Evolutionary conservation across 192 early-diverging fungal genomes (phyloP), one percentile per base, ranked within the genome.

Genomic region (Podila horticola): DNA sequence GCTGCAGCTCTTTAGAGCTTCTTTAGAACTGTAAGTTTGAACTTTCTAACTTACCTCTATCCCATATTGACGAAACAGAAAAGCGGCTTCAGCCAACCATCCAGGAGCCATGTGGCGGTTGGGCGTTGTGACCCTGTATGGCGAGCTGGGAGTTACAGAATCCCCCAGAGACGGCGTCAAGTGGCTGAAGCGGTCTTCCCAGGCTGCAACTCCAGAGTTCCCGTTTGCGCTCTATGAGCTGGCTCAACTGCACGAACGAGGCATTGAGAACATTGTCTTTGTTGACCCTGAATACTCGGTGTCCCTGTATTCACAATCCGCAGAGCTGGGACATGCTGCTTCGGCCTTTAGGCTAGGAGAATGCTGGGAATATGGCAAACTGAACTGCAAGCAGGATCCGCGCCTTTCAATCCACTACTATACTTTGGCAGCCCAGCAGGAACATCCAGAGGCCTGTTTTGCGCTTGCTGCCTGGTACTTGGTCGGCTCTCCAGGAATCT

Each of bases 401-500:
- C 86, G 85, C 17, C 69, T 88, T 17, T 86, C 86, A 0, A 83
- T 88, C 45, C 87, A 89, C 62, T 92, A 86, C 60, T 92, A 91
- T 67, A 90, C 88, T 20, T 75, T 89, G 60, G 91, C 90, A 2
- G 90, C 91, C 5, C 85, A 90, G 68, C 84, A 89, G 66, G 88
- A 90, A 29, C 89, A 92, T 67, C 84, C 85, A 7, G 91, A 92
- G 62, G 86, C 90, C 29, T 87, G 88, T 49, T 89, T 92, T 73
- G 90, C 88, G 6, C 62, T 92, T 20, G 86, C 90, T 1, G 87
- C 89, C 33, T 92, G 91, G 91, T 92, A 92, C 72, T 66, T 92
- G n/a, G 90, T 91, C 3, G 91, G 91, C 2, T 83, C 83, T 12
- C 82, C 82, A 3, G 83, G 84, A 12, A 75, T 87, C 10, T 52